Evolutionary conservation across 345 rosid genomes (phyloP).

Genomic region (Draba incana): DNA sequence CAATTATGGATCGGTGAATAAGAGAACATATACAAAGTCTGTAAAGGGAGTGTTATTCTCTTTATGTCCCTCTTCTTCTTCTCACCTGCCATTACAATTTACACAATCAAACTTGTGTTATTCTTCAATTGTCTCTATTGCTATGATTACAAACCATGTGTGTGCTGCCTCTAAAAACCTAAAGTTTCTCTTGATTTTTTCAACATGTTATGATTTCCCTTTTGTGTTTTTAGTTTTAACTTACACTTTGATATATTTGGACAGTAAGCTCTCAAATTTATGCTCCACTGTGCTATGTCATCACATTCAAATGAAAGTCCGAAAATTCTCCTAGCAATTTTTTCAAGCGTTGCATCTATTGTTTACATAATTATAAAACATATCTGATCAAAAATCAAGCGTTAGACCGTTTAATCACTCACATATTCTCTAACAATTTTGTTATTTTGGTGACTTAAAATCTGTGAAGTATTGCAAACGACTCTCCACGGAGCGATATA

Average conservation of each 20-base stretch:
- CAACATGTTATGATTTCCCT: conserved; percentile 40
- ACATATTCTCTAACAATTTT: not conserved
- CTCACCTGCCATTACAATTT: conserved; percentile 41
- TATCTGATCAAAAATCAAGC: not conserved
- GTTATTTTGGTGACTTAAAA: too few species aligned
- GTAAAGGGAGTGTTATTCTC: conserved; percentile 38
- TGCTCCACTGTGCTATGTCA: conserved; percentile 15
- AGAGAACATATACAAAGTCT: conserved; percentile 32
- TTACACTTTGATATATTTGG: conserved; percentile 17
- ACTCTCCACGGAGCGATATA: too few species aligned
- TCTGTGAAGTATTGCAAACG: too few species aligned
- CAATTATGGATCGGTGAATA: conserved; percentile 39
- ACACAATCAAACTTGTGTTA: conserved; percentile 27
- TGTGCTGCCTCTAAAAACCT: conserved; percentile 29
- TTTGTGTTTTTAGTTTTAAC: conserved; percentile 13
- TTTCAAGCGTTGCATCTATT: conserved; percentile 1
- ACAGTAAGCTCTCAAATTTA: conserved; percentile 17
- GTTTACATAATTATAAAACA: not conserved
- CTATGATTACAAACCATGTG: conserved; percentile 44
- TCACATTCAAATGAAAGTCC: conserved; percentile 8
- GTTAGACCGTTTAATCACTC: too few species aligned
- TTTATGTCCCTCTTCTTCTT: conserved; percentile 34
- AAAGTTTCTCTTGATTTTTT: conserved; percentile 16
- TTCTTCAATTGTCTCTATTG: conserved; percentile 33
- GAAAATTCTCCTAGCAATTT: not conserved